Evolutionary conservation across 495 filamentous ascomycete species (phyloP), one percentile per base, ranked within the genome.

Genomic region (Lophium mytilinum): DNA sequence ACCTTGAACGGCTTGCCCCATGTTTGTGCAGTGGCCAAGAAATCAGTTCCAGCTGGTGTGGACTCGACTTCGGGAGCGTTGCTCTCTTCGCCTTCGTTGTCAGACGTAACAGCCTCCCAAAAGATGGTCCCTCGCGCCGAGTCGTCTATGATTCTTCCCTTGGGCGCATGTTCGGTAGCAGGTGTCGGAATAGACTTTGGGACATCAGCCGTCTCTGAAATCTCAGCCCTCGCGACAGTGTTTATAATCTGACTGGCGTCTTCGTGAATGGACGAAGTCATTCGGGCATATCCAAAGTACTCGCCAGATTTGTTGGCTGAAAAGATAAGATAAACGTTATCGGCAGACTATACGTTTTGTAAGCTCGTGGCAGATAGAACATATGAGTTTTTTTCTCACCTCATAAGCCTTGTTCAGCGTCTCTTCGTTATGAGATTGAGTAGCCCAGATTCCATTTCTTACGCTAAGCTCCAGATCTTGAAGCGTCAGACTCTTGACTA

Each of bases 241-340:
- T 76, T 77, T 50, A 89, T 81, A 0, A 83, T 77, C 2, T 85
- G 80, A 1, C 79, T 78, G 30, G 84, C 80, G 63, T 92, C 84
- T 52, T 90, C 82, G 63, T 80, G 81, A 69, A 96, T 95, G 8
- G 81, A 77, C 48, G 93, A 96, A 15, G 77, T 76, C 93, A 97
- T 98, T 40, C 88, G 83, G 12, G 91, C 93, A 61, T 95, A 95
- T 21, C 93, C 93, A 69, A 93, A 96, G 64, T 96, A 98, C 71
- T 96, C 93, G 17, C 93, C 93, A 0, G 93, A 97, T 65, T 96
- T 97, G 72, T 97, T 98, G 11, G 91, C 93, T 12, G 91, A 96
- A 70, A 98, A 98, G 21, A 98, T 84, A 34, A 98, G 78, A 65
- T 92, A 96, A n/a, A 97, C 90, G 66, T 89, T 86, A 48, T 94